phyloP scores from a whole-genome alignment of 208 protist genomes.

The Novymonas esmeraldas region DNA sequence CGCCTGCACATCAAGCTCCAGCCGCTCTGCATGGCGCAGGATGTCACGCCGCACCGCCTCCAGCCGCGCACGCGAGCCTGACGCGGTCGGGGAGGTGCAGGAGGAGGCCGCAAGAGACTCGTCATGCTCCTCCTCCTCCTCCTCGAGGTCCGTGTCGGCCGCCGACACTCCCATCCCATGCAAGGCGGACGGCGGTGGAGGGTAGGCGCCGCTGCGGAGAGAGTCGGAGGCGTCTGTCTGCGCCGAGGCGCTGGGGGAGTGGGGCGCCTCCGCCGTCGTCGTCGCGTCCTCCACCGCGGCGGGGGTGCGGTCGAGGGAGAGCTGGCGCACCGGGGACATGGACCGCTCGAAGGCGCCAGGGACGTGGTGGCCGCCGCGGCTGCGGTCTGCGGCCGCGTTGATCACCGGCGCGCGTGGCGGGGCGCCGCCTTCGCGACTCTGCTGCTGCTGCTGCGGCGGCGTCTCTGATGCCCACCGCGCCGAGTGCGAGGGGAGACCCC shows the following conservation, averaged over 20 bases:
- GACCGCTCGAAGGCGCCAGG: constrained; percentile 1
- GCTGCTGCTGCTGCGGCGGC: constrained; percentile 3
- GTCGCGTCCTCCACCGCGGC: background rate
- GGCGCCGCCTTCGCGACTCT: too few species aligned
- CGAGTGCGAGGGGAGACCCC: background rate
- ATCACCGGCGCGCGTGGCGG: background rate
- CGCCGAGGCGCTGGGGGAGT: constrained; percentile 1
- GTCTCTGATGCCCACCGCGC: background rate
- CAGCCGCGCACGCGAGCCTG: constrained; percentile 15
- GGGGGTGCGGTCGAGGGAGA: constrained; percentile 29
- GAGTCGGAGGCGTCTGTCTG: background rate
- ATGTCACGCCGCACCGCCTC: constrained; percentile 26
- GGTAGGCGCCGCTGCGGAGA: background rate
- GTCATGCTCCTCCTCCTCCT: background rate
- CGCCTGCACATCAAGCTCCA: constrained; percentile 27
- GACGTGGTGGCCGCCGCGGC: background rate
- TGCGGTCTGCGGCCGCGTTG: background rate
- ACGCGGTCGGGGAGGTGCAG: background rate
- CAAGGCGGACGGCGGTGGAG: constrained; percentile 2
- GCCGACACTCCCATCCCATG: background rate
- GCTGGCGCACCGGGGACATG: constrained; percentile 11
- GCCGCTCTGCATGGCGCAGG: constrained; percentile 10
- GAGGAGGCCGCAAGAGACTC: background rate
- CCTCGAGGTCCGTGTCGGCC: background rate
- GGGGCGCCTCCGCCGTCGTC: background rate